A percentile compares a stretch with the other conserved stretches of the same genome.
Evolutionary conservation across 2,329 filamentous ascomycete genomes (phyloP).

Genomic region (Dactylella cylindrospora): DNA sequence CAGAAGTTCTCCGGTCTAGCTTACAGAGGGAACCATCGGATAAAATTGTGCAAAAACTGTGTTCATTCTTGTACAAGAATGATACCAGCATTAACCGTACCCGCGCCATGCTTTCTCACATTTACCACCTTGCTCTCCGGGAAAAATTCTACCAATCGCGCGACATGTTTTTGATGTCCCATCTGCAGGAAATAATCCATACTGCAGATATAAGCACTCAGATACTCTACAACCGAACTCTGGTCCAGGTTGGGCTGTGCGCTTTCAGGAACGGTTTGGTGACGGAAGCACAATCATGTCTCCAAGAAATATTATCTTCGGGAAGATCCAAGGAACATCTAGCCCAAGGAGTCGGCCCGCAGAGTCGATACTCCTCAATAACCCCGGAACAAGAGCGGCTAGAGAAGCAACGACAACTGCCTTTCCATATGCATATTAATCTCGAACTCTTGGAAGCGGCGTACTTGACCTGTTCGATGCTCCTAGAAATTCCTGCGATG

Average conservation of each 20-base stretch:
- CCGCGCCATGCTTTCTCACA: constrained; percentile 95
- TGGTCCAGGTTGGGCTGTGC: constrained; percentile 96
- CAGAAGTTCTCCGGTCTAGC: constrained; percentile 50
- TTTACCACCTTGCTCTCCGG: constrained; percentile 96
- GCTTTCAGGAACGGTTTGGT: constrained; percentile 96
- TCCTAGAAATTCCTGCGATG: constrained; percentile 94
- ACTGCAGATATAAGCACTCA: constrained; percentile 97
- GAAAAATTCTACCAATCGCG: constrained; percentile 97
- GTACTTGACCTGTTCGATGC: constrained; percentile 98
- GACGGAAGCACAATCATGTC: constrained; percentile 95
- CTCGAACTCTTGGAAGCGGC: constrained; percentile 96
- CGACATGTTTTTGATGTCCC: constrained; percentile 99
- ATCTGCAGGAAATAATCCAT: constrained; percentile 93
- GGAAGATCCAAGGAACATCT: constrained; percentile 97
- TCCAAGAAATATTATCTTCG: constrained; percentile 97
- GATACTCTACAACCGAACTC: constrained; percentile 96
- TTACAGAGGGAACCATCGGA: constrained; percentile 16
- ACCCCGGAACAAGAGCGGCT: constrained; percentile 96
- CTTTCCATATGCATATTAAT: constrained; percentile 99
- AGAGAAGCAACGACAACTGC: constrained; percentile 93
- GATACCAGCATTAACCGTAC: constrained; percentile 87
- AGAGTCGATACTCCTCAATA: constrained; percentile 84
- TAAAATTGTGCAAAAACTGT: constrained; percentile 64
- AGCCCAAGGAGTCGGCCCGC: constrained; percentile 96
- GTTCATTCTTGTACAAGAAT: constrained; percentile 90